A percentile compares a stretch with the other conserved stretches of the same genome.
phyloP scores from a whole-genome alignment of 345 rosid genomes.

The Camelina neglecta region DNA sequence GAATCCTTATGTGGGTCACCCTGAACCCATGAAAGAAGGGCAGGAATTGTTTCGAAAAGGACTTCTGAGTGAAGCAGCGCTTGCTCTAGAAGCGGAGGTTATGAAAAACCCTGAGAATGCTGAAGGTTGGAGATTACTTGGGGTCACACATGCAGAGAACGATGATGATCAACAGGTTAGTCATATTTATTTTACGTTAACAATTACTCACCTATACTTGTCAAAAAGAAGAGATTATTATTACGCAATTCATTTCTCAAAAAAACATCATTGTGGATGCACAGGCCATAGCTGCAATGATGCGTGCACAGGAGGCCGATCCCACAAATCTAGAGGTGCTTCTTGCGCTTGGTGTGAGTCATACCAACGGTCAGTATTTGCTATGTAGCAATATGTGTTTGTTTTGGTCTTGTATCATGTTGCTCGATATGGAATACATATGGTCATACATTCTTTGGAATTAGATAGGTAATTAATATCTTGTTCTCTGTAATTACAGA shows the following conservation, averaged over 20 bases:
- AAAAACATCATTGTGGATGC: conserved; percentile 40
- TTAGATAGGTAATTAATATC: conserved; percentile 28
- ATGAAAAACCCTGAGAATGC: conserved; percentile 94
- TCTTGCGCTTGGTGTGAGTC: conserved; percentile 99
- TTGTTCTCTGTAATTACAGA: conserved; percentile 55
- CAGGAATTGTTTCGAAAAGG: conserved; percentile 96
- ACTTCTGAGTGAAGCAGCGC: conserved; percentile 98
- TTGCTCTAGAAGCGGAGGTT: conserved; percentile 99
- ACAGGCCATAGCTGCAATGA: conserved; percentile 99
- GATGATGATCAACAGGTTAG: conserved; percentile 99
- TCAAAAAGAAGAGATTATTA: neutral
- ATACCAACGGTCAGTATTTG: conserved; percentile 87
- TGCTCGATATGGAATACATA: neutral
- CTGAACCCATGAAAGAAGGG: conserved; percentile 95
- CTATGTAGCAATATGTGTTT: conserved; percentile 18
- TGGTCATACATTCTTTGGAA: neutral
- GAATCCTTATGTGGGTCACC: conserved; percentile 99
- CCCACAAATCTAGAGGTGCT: conserved; percentile 97
- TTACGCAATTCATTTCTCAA: neutral
- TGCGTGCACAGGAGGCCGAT: conserved; percentile 97
- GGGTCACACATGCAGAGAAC: conserved; percentile 97
- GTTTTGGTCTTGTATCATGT: conserved; percentile 25
- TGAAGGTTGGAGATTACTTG: conserved; percentile 99
- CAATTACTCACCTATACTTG: neutral
- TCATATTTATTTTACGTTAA: conserved; percentile 20